A percentile compares a stretch with the other conserved stretches of the same genome.
phyloP scores from a whole-genome alignment of 2,329 filamentous ascomycete genomes.

The Trichocomaceae sp. region DNA sequence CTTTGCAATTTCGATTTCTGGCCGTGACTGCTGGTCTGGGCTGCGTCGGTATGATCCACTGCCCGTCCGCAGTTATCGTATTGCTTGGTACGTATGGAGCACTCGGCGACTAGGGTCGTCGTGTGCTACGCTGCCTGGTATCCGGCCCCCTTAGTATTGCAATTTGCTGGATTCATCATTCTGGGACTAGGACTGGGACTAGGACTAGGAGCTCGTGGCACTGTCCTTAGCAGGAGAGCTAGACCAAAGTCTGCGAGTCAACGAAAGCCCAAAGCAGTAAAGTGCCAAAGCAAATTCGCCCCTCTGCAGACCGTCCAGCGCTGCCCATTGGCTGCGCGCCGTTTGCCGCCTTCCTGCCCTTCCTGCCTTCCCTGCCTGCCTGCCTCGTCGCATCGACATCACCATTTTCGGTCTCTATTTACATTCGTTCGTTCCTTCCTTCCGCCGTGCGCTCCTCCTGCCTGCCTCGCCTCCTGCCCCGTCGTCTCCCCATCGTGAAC shows the following conservation, averaged over 20 bases:
- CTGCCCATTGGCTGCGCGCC: neutral
- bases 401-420: slow-evolving; percentile 6
- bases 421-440: neutral
- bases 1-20: too few species aligned
- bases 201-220: slow-evolving; percentile 2
- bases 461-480: neutral
- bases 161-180: too few species aligned
- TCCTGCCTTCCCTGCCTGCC: neutral
- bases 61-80: too few species aligned
- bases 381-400: slow-evolving; percentile 10
- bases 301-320: neutral
- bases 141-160: too few species aligned
- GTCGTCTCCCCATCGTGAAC: too few species aligned
- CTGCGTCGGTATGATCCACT: neutral
- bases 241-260: slow-evolving; percentile 4
- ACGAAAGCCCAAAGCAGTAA: neutral
- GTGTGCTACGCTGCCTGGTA: too few species aligned
- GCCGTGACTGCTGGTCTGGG: neutral
- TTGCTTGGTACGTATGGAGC: too few species aligned
- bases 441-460: neutral
- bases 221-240: neutral
- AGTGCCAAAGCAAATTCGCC: neutral
- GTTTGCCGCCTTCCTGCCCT: neutral
- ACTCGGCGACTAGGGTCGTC: too few species aligned
- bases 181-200: too few species aligned